phyloP scores from a whole-genome alignment of 331 rosid genomes.

The Malus hybrid region DNA sequence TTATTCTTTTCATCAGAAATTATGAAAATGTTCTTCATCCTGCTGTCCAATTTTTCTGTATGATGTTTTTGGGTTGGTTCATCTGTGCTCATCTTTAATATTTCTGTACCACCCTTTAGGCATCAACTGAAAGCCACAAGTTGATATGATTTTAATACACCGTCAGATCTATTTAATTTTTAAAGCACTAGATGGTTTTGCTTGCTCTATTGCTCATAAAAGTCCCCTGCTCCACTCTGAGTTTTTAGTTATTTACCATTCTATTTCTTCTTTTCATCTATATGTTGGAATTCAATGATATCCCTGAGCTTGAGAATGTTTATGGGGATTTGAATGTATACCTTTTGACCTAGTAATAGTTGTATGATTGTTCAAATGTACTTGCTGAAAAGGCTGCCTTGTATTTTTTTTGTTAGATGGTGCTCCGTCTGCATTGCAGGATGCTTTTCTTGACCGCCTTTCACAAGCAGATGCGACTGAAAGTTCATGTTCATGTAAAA shows the following conservation, averaged over 20 bases:
- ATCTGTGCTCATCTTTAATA: neutral
- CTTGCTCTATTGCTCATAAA: neutral
- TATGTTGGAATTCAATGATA: neutral
- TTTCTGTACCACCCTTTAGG: neutral
- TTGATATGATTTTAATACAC: neutral
- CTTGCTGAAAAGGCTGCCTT: conserved; percentile 14
- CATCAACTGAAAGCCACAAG: neutral
- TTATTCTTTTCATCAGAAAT: neutral
- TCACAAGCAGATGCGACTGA: conserved; percentile 79
- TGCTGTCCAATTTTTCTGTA: neutral
- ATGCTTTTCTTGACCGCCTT: conserved; percentile 66
- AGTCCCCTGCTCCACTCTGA: neutral
- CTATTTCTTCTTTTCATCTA: neutral
- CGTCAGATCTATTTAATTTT: neutral
- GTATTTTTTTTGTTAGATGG: conserved; percentile 49
- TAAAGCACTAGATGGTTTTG: neutral
- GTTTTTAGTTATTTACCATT: neutral
- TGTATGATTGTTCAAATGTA: neutral
- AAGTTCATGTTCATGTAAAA: conserved; percentile 48
- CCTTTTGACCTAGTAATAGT: neutral
- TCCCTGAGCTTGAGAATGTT: neutral
- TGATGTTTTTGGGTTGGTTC: neutral
- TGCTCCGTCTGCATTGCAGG: conserved; percentile 43
- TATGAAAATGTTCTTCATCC: neutral
- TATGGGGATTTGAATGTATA: neutral